Base-by-base conservation (phyloP, 352 stramenopile species). In the Phytophthora pseudosyringae region DNA sequence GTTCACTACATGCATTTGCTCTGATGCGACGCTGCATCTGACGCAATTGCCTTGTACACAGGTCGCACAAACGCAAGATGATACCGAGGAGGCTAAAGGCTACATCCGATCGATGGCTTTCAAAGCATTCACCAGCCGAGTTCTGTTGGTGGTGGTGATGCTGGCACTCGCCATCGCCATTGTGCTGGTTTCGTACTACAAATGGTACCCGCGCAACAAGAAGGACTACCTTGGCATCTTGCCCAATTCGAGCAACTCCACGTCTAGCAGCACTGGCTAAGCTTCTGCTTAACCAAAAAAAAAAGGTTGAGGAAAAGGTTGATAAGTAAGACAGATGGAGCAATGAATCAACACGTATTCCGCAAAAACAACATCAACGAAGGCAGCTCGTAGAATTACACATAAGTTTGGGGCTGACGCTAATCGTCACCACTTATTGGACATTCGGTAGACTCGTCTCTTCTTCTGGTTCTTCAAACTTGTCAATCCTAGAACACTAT, bases 171-270 rank as follows among this genome's bases (percentile, higher is more conserved):
- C 58, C 2, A 62, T 74, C 16, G 81, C 84, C 26, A 90, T 93
- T 44, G 68, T 59, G 9, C 44, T 89, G 28, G 80, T 93, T 5
- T 86, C 84, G 40, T 90, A 91, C 59, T 90, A 87, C 76, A 89
- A 86, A 47, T 93, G 84, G 84, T 93, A 90, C 52, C 84, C 84
- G 16, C 73, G 74, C 46, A 75, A 80, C 63, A 81, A 89, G 67
- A 91, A 88, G 66, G 83, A 91, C 55, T 69, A 82, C 28, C n/a
- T 90, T 41, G 80, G 80, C 15, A 80, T 91, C 29, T 55, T 88
- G 40, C 72, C 79, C 10, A 40, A 64, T 10, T 64, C 67, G 7
- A 70, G n/a, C 10, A 67, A 28, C 25, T 67, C 69, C 12, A 59
- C 36, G 32, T 71, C 69, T 9, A 28, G 51, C 28, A 41, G 51